Conservation (phyloP, 768 basidiomycete genomes). For the Pholiota conissans region DNA sequence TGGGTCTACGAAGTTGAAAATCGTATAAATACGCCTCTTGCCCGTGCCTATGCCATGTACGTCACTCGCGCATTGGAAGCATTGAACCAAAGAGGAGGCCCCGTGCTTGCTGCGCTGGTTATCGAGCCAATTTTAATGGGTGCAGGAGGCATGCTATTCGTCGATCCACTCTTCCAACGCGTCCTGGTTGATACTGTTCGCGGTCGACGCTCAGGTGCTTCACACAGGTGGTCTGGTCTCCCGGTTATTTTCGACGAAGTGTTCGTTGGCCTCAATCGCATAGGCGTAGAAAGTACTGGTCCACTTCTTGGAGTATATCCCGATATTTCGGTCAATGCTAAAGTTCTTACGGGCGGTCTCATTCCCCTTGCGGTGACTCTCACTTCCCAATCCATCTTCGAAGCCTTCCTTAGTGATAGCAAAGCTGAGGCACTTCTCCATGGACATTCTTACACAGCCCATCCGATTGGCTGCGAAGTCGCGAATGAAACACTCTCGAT, state of each 20-base stretch:
- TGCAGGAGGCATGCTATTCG: constrained; percentile 96
- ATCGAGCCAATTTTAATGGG: constrained; percentile 94
- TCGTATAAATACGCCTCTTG: constrained; percentile 63
- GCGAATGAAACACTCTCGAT: constrained; percentile 78
- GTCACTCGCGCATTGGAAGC: constrained; percentile 52
- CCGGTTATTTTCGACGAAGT: constrained; percentile 97
- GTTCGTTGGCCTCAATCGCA: constrained; percentile 88
- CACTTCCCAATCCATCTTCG: constrained; percentile 77
- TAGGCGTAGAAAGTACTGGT: constrained; percentile 67
- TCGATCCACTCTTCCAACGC: constrained; percentile 95
- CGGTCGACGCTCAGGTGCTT: constrained; percentile 31
- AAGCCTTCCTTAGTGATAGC: constrained; percentile 68
- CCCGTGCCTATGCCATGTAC: constrained; percentile 58
- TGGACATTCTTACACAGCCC: constrained; percentile 95
- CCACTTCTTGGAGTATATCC: constrained; percentile 73
- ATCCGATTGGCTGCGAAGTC: constrained; percentile 90
- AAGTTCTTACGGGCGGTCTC: constrained; percentile 91
- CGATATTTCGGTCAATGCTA: constrained; percentile 91
- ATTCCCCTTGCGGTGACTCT: constrained; percentile 86
- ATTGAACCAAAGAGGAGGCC: constrained; percentile 40
- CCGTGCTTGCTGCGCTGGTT: constrained; percentile 70
- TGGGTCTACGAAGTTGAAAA: constrained; percentile 69
- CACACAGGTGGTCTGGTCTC: constrained; percentile 59
- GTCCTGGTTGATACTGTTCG: constrained; percentile 83
- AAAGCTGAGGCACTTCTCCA: constrained; percentile 90